A percentile compares a stretch with the other conserved stretches of the same genome.
Conservation (phyloP, 2,329 filamentous ascomycete species). For the Alternaria incomplexa region DNA sequence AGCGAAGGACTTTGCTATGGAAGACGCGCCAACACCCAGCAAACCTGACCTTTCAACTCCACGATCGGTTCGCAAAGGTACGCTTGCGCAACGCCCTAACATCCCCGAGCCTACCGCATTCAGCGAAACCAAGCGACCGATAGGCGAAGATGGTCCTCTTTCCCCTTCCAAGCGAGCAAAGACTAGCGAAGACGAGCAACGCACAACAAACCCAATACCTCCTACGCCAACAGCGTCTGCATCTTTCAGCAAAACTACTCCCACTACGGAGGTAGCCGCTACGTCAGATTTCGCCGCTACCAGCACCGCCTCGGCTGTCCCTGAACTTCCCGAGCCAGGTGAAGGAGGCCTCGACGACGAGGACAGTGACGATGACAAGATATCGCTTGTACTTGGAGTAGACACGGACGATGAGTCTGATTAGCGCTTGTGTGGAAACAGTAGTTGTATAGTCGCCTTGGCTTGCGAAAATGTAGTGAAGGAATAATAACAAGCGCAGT, state of each 20-base stretch:
- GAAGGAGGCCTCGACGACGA: constrained; percentile 16
- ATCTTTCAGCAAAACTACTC: background rate
- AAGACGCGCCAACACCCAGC: constrained; percentile 9
- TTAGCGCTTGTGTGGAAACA: background rate
- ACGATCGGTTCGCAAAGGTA: background rate
- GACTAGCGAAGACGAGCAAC: constrained; percentile 17
- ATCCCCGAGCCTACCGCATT: background rate
- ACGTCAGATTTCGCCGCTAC: constrained; percentile 26
- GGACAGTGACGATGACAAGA: constrained; percentile 36
- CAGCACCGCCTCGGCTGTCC: constrained; percentile 19
- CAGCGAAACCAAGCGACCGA: constrained; percentile 32
- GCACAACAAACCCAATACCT: constrained; percentile 2
- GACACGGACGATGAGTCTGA: constrained; percentile 47
- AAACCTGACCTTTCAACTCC: background rate
- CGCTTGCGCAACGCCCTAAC: background rate
- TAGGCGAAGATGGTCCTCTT: constrained; percentile 21
- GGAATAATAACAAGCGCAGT: constrained; percentile 7
- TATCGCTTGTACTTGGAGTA: constrained; percentile 42
- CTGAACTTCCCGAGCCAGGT: constrained; percentile 22
- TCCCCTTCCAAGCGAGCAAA: constrained; percentile 42
- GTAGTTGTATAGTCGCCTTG: background rate
- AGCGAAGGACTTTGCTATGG: constrained; percentile 22
- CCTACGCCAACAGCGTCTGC: constrained; percentile 2
- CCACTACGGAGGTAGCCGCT: constrained; percentile 4
- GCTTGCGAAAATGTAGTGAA: constrained; percentile 3